Evolutionary conservation across 2,329 filamentous ascomycete genomes (phyloP).

Genomic region (Alternaria viburni): DNA sequence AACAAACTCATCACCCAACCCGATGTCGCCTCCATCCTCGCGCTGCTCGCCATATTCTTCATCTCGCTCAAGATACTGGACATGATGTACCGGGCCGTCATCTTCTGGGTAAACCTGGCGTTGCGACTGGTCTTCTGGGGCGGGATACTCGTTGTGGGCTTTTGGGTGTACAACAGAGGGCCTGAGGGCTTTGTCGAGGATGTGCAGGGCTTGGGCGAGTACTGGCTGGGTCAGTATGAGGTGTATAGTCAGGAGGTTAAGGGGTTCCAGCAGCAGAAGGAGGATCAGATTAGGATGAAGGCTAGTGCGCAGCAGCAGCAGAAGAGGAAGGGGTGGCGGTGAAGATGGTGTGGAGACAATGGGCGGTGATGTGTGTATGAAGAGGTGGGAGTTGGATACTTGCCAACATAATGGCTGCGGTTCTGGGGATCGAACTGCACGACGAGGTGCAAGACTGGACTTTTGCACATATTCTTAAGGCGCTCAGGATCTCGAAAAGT

Average conservation of each 20-base stretch:
- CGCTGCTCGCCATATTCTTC: constrained; percentile 67
- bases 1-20: constrained; percentile 41
- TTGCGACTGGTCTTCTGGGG: constrained; percentile 71
- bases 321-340: constrained; percentile 20
- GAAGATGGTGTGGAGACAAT: neutral
- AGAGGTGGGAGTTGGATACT: neutral
- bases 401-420: neutral
- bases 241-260: constrained; percentile 42
- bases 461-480: neutral
- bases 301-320: constrained; percentile 20
- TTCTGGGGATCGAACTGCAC: neutral
- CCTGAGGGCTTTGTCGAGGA: constrained; percentile 70
- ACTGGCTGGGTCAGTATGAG: constrained; percentile 50
- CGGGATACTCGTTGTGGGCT: constrained; percentile 59
- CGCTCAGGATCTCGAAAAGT: neutral
- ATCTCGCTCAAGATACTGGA: constrained; percentile 69
- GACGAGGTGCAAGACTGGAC: neutral
- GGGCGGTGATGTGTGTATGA: neutral
- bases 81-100: constrained; percentile 72
- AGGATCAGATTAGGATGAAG: constrained; percentile 33
- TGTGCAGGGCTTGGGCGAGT: constrained; percentile 45
- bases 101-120: constrained; percentile 77
- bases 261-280: constrained; percentile 30
- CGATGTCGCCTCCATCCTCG: constrained; percentile 59
- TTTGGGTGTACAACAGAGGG: constrained; percentile 67